Base-by-base conservation (phyloP, 106 monocot species). In the Triglochin maritima region DNA sequence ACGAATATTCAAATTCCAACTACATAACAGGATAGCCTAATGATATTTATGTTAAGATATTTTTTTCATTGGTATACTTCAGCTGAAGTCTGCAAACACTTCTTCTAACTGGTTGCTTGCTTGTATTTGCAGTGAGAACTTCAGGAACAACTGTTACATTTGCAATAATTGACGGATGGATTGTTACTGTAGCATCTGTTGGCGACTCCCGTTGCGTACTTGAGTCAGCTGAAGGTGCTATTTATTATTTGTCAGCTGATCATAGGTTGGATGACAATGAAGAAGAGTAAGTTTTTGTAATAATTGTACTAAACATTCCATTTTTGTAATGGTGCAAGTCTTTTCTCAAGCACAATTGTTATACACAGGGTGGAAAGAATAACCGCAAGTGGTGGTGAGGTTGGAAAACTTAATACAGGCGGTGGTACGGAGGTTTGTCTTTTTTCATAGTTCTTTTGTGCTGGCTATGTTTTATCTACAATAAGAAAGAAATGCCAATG, bases 191-290 rank as follows among this genome's bases (percentile, higher is more conserved):
- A 53, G 95, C 90, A 83, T 90, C 95, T 42, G 95, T 95, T 58
- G 95, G 95, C 60, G 95, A 95, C 80, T 95, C 95, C 62, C 82
- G 83, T n/a, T 95, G 95, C 73, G 79, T 95, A 71, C 81, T 95
- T 62, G 87, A 90, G 81, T 95, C 95, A 50, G 90, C 90, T 69
- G 95, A 95, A 80, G 95, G 95, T 63, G 66, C 90, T 17, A 42
- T 95, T 53, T 80, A 83, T 79, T 66, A 43, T 74, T 74, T 95
- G 57, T 87, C 90, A 67, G 95, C 83, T 71, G 95, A 95, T 71
- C 95, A 95, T 73, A 82, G 95, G 70, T 76, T 95, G 51, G 95
- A 95, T 16, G 65, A 5, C 41, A 90, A 90, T 77, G 81, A 83
- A 80, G 85, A 90, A 47, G 95, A 95, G 95, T 95, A 85, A 77